phyloP scores from a whole-genome alignment of 495 filamentous ascomycete genomes.

The Umbilicaria muhlenbergii region DNA sequence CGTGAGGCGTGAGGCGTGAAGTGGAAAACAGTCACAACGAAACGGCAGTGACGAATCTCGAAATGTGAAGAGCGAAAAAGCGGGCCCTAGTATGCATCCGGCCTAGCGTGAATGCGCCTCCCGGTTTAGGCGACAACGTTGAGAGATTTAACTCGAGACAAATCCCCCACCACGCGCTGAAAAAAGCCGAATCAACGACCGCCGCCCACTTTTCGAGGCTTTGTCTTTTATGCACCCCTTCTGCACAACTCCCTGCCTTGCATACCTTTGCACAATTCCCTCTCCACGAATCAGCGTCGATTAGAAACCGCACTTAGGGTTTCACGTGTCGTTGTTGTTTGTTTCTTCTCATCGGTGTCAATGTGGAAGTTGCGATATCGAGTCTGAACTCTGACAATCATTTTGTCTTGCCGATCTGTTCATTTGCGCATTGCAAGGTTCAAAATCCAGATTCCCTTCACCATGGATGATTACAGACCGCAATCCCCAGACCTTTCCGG shows the following conservation, averaged over 20 bases:
- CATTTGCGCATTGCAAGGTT: too few relatives aligned
- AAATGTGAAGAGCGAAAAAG: conserved; percentile 7
- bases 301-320: background rate
- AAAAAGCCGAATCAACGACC: conserved; percentile 21
- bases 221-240: conserved; percentile 1
- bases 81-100: conserved; percentile 7
- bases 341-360: conserved; percentile 4
- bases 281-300: background rate
- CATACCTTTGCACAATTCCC: background rate
- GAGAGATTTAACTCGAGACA: background rate
- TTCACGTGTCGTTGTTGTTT: background rate
- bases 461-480: conserved; percentile 29
- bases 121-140: background rate
- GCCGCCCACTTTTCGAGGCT: conserved; percentile 10
- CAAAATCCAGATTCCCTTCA: conserved; percentile 11
- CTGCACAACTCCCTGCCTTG: conserved; percentile 21
- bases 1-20: conserved; percentile 1
- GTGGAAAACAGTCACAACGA: conserved; percentile 3
- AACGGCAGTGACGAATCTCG: conserved; percentile 1
- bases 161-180: conserved; percentile 8
- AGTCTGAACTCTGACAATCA: too few relatives aligned
- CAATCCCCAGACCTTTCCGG: conserved; percentile 33
- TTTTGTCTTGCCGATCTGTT: too few relatives aligned
- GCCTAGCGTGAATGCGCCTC: conserved; percentile 7
- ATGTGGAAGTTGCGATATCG: too few relatives aligned